Conservation (phyloP, 2,329 filamentous ascomycete genomes). For the Capronia coronata region DNA sequence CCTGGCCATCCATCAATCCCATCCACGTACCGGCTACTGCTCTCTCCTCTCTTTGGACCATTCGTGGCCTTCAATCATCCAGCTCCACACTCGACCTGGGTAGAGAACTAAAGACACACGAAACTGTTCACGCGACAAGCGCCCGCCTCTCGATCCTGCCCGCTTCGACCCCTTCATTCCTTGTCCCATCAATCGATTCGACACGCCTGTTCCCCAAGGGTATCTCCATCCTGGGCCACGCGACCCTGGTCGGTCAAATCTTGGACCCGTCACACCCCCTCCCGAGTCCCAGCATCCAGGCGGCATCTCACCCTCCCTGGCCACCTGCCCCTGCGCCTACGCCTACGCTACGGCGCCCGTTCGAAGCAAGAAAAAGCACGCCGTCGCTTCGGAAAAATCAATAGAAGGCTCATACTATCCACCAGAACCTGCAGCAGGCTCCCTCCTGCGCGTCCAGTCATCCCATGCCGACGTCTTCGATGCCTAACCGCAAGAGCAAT, state of each 20-base stretch:
- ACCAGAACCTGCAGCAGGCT: conserved; percentile 5
- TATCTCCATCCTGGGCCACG: neutral
- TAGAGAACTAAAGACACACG: neutral
- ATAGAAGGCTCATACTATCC: neutral
- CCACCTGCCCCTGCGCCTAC: neutral
- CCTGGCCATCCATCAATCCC: too few species aligned
- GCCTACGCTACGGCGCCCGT: conserved; percentile 20
- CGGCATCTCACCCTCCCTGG: neutral
- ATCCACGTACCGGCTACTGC: too few species aligned
- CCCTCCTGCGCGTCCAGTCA: neutral
- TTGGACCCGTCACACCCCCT: neutral
- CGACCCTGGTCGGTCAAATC: neutral
- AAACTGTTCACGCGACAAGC: conserved; percentile 11
- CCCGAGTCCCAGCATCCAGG: neutral
- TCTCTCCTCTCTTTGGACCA: neutral
- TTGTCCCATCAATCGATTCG: conserved; percentile 1
- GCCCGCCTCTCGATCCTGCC: conserved; percentile 10
- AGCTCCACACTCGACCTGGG: conserved; percentile 3
- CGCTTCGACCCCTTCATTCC: neutral
- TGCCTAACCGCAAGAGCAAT: conserved; percentile 3
- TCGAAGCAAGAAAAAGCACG: conserved; percentile 16
- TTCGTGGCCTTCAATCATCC: neutral
- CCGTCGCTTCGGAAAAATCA: conserved; percentile 24
- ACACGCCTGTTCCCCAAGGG: too few species aligned
- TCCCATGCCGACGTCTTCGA: neutral